Percentiles rank a stretch among this genome's conserved stretches.
Conservation (phyloP, 1,284 basidiomycete genomes). For the Tremellales sp. region DNA sequence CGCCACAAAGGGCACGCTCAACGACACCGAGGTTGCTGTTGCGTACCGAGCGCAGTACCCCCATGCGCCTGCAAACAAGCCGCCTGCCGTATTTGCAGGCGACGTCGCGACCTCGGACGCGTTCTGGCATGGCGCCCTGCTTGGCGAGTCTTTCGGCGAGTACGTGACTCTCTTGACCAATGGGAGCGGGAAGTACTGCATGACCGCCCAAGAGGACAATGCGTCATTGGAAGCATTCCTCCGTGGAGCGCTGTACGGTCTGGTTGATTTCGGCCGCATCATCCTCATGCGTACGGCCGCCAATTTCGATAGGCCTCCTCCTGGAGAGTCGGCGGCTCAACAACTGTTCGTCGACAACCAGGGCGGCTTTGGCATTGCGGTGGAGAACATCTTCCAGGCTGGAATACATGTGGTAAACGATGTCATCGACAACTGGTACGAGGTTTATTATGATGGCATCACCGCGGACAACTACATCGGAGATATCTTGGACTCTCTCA, state of each 20-base stretch:
- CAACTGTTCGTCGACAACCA: too few species aligned
- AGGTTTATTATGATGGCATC: too few species aligned
- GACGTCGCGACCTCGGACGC: constrained; percentile 49
- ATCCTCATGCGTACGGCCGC: constrained; percentile 50
- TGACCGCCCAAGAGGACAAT: constrained; percentile 53
- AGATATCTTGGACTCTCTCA: too few species aligned
- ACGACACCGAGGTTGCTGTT: constrained; percentile 38
- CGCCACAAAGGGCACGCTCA: constrained; percentile 40
- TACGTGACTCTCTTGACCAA: constrained; percentile 35
- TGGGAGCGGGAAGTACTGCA: constrained; percentile 50
- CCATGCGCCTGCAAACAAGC: constrained; percentile 26
- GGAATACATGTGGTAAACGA: too few species aligned
- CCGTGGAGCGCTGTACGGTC: constrained; percentile 42
- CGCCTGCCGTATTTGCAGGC: constrained; percentile 39
- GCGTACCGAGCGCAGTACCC: constrained; percentile 42
- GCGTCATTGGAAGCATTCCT: constrained; percentile 49
- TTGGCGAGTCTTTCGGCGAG: constrained; percentile 47
- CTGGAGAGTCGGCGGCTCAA: constrained; percentile 21
- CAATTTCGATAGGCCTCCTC: constrained; percentile 49
- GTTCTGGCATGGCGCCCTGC: constrained; percentile 48
- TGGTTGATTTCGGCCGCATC: constrained; percentile 49
- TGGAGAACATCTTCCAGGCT: too few species aligned
- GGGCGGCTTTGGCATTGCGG: too few species aligned
- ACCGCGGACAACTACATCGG: too few species aligned
- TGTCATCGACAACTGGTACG: too few species aligned